Evolutionary conservation across 192 early-diverging fungal species (phyloP).

Genomic region (Rhizoclosmatium sp.): DNA sequence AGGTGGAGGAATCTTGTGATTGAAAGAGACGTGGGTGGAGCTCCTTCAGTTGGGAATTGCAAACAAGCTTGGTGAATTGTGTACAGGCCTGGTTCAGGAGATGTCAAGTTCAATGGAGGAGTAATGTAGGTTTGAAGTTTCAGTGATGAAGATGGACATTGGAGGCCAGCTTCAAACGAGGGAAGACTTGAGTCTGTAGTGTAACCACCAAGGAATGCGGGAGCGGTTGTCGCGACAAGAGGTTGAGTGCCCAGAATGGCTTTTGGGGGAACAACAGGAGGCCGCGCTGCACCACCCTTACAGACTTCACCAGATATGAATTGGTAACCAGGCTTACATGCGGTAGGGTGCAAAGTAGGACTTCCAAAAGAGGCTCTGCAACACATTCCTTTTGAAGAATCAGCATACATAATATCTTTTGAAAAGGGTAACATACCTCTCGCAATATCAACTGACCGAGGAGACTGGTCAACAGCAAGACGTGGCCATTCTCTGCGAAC

Average conservation of each 20-base stretch:
- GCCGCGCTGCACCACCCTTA: too few relatives aligned
- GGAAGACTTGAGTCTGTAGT: not conserved
- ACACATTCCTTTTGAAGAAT: not conserved
- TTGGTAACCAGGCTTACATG: conserved; percentile 1
- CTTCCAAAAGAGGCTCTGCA: not conserved
- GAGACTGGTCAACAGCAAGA: not conserved
- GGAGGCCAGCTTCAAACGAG: not conserved
- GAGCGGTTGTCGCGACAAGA: not conserved
- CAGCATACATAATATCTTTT: not conserved
- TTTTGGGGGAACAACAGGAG: not conserved
- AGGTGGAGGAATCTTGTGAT: conserved; percentile 7
- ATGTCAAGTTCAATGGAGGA: not conserved
- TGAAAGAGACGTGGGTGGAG: not conserved
- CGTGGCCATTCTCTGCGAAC: conserved; percentile 5
- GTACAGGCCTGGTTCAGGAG: not conserved
- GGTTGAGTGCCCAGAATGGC: not conserved
- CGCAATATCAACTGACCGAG: not conserved
- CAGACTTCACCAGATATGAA: not conserved
- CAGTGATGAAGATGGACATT: not conserved
- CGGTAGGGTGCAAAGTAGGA: not conserved
- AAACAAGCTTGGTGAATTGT: conserved; percentile 1
- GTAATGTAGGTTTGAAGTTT: not conserved
- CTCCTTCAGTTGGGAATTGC: not conserved
- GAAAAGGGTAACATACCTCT: not conserved
- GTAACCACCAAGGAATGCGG: conserved; percentile 8